Evolutionary conservation across 805 yeast species (phyloP).

Genomic region (Sugiyamaella smithiae): DNA sequence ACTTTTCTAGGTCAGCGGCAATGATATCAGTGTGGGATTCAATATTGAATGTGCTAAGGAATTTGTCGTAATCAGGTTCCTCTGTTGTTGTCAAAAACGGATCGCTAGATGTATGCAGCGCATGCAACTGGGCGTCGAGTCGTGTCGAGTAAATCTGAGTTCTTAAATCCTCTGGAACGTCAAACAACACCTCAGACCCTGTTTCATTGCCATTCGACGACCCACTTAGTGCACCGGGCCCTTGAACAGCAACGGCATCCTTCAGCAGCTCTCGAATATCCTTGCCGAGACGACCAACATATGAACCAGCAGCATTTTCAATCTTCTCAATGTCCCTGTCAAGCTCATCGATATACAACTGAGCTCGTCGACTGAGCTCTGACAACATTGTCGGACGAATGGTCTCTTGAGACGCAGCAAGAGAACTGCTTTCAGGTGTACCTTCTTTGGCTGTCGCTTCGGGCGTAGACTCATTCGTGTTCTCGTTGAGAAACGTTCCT

Average conservation of each 20-base stretch:
- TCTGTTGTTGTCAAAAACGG: conserved; percentile 40
- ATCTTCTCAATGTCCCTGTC: conserved; percentile 72
- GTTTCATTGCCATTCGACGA: conserved; percentile 23
- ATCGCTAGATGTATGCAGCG: conserved; percentile 49
- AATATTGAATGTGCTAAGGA: conserved; percentile 40
- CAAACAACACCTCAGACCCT: conserved; percentile 43
- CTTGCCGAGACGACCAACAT: conserved; percentile 55
- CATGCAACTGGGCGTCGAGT: conserved; percentile 60
- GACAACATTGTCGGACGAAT: conserved; percentile 27
- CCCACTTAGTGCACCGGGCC: conserved; percentile 24
- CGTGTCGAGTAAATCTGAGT: conserved; percentile 47
- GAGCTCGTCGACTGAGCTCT: conserved; percentile 46
- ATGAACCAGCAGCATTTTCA: conserved; percentile 66
- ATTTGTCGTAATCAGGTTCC: conserved; percentile 37
- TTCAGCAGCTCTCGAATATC: conserved; percentile 42
- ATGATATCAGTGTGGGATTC: conserved; percentile 52
- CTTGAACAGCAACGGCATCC: conserved; percentile 37
- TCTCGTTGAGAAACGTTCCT: conserved; percentile 4
- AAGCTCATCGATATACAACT: conserved; percentile 62
- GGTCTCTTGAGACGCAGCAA: conserved; percentile 16
- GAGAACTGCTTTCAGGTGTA: not conserved
- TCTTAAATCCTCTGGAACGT: conserved; percentile 39
- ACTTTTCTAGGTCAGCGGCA: conserved; percentile 44
- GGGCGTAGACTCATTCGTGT: not conserved
- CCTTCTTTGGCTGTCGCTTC: not conserved